Percentiles rank a stretch among this genome's conserved stretches.
phyloP scores from a whole-genome alignment of 2,329 filamentous ascomycete species.

The Fusarium concolor region DNA sequence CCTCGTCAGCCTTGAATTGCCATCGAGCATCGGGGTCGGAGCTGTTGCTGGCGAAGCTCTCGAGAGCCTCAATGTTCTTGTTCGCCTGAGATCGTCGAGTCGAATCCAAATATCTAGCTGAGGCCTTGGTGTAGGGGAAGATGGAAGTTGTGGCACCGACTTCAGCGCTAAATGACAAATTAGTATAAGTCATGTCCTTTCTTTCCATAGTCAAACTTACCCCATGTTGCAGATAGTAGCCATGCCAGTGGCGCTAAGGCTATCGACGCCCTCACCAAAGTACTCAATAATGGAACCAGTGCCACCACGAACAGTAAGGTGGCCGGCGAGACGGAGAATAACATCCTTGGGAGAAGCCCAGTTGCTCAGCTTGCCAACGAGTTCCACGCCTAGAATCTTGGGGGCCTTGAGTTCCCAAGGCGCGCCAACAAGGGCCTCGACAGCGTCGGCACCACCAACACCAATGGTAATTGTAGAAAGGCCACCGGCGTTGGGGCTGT shows the following conservation, averaged over 20 bases:
- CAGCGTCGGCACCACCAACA: slow-evolving; percentile 95
- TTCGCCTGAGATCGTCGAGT: slow-evolving; percentile 78
- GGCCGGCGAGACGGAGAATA: slow-evolving; percentile 88
- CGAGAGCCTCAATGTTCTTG: slow-evolving; percentile 71
- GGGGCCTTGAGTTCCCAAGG: slow-evolving; percentile 98
- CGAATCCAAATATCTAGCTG: slow-evolving; percentile 85
- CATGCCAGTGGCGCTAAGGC: slow-evolving; percentile 92
- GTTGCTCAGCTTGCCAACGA: slow-evolving; percentile 84
- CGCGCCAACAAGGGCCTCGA: slow-evolving; percentile 94
- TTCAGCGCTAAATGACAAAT: slow-evolving; percentile 63
- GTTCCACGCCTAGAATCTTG: slow-evolving; percentile 85
- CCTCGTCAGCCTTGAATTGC: slow-evolving; percentile 81
- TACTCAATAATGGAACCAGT: slow-evolving; percentile 97
- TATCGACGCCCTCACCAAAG: slow-evolving; percentile 88
- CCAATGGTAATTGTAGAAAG: slow-evolving; percentile 94
- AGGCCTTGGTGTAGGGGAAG: slow-evolving; percentile 90
- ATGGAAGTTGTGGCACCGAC: slow-evolving; percentile 95
- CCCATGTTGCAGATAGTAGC: slow-evolving; percentile 91
- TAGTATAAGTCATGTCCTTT: neutral
- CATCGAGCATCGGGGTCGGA: slow-evolving; percentile 61
- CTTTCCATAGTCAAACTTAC: neutral
- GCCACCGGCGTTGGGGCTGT: slow-evolving; percentile 97
- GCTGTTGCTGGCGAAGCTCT: slow-evolving; percentile 60
- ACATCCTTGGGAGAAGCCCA: slow-evolving; percentile 98
- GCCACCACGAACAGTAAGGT: slow-evolving; percentile 91